Evolutionary conservation across 208 protist genomes (phyloP), one percentile per base, ranked within the genome.

Genomic region (Trypanosoma conorhini): DNA sequence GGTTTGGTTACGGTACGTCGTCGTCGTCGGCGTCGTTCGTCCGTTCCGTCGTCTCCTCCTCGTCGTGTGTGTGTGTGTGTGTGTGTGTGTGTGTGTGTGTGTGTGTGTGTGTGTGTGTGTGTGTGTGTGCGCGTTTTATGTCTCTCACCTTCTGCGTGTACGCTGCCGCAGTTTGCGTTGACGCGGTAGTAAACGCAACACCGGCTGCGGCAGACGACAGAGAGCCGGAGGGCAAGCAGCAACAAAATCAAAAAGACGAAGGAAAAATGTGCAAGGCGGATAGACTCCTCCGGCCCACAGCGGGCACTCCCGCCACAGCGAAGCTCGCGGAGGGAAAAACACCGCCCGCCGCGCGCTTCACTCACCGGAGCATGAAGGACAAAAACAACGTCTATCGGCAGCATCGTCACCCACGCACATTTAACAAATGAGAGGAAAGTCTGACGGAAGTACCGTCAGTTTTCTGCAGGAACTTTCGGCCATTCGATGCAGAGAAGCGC

Each of bases 1-100:
- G 42, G 42, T 19, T 8, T 48, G 42, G 8, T 8, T 15, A 48
- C 42, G 42, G 12, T 19, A 48, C 15, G 42, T 15, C 42, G 42
- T 48, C 42, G n/a, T n/a, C n/a, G n/a, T n/a, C n/a, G n/a, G n/a
- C n/a, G n/a, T n/a, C n/a, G n/a, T n/a, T n/a, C n/a, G n/a, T n/a
- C n/a, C n/a, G n/a, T n/a, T n/a, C n/a, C n/a, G n/a, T n/a, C 62
- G 33, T 42, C 74, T 54, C 44, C 58, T 42, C 68, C 70, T 79
- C 26, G 48, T 30, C 55, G 1, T 66, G 38, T 66, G 12, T 62
- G n/a, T 52, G 13, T 52, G n/a, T 21, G 48, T 52, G 5, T 52
- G 13, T 52, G n/a, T 52, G 13, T 52, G 12, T 13, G 12, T 42
- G 8, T 42, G 8, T 12, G 12, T 12, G 8, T 12, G 38, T 42